Evolutionary conservation across 1,139 yeast genomes (phyloP).

Genomic region (Protomyces pachydermus): DNA sequence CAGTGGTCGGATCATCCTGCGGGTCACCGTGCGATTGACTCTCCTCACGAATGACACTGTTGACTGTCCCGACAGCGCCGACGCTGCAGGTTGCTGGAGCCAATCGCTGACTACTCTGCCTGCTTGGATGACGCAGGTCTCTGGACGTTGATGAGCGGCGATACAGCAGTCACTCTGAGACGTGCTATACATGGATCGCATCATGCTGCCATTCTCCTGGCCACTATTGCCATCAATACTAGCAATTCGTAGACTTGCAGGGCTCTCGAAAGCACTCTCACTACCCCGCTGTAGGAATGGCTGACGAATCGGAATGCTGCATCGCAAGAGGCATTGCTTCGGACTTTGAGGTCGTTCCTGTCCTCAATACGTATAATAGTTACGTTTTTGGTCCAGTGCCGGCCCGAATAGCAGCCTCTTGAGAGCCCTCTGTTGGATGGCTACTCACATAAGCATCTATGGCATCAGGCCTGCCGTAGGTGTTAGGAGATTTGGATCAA

Average conservation of each 20-base stretch:
- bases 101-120: neutral
- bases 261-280: neutral
- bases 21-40: neutral
- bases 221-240: neutral
- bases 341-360: too few species aligned
- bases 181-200: neutral
- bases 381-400: too few species aligned
- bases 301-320: constrained; percentile 13
- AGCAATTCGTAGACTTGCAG: neutral
- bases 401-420: too few species aligned
- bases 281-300: constrained; percentile 3
- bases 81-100: constrained; percentile 21
- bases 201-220: neutral
- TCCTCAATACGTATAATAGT: too few species aligned
- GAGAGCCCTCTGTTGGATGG: too few species aligned
- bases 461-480: too few species aligned
- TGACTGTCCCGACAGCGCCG: constrained; percentile 39
- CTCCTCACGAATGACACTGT: constrained; percentile 37
- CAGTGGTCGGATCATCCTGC: constrained; percentile 32
- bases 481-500: too few species aligned
- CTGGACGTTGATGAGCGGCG: neutral
- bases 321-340: too few species aligned
- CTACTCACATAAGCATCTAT: too few species aligned
- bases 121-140: constrained; percentile 27
- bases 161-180: neutral